phyloP scores from a whole-genome alignment of 2,329 filamentous ascomycete species.

The Mollisia scopiformis region DNA sequence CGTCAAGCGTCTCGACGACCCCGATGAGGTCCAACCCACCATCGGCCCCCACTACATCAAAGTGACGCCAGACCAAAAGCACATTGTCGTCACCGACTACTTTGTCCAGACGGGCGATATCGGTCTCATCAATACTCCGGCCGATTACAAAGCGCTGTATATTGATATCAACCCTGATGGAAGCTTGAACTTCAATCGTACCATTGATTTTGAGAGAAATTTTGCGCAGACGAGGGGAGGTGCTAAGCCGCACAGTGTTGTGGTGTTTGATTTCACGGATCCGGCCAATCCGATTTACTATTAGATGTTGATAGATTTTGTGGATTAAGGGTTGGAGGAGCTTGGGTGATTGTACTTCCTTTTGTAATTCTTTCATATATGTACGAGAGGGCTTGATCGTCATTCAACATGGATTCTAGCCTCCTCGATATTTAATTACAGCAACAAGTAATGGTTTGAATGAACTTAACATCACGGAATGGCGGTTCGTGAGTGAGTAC shows the following conservation, averaged over 20 bases:
- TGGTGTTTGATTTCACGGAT: constrained; percentile 58
- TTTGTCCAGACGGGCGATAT: constrained; percentile 67
- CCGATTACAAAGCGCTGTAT: constrained; percentile 64
- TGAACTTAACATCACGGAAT: too few relatives aligned
- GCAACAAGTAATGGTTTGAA: background rate
- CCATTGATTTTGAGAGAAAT: constrained; percentile 57
- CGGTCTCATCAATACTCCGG: constrained; percentile 52
- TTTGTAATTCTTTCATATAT: background rate
- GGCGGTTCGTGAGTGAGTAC: too few relatives aligned
- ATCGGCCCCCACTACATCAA: constrained; percentile 67
- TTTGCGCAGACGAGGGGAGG: constrained; percentile 59
- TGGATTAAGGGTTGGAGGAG: background rate
- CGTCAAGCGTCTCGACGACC: constrained; percentile 63
- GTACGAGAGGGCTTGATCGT: background rate
- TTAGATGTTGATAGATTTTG: background rate
- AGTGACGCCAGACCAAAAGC: constrained; percentile 65
- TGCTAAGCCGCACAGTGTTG: constrained; percentile 22
- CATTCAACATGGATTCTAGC: background rate
- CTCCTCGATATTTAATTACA: background rate
- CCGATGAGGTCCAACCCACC: constrained; percentile 59
- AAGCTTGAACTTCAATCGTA: constrained; percentile 60
- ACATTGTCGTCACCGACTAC: constrained; percentile 66
- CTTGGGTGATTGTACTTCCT: background rate
- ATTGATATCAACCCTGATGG: constrained; percentile 60
- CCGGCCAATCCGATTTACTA: constrained; percentile 54